Percentiles rank a stretch among this genome's conserved stretches.
These are phyloP conservation scores for Cercospora berteroae DNA, from an alignment of 2,329 filamentous ascomycete genomes.

Conservation along the genomic window DNA sequence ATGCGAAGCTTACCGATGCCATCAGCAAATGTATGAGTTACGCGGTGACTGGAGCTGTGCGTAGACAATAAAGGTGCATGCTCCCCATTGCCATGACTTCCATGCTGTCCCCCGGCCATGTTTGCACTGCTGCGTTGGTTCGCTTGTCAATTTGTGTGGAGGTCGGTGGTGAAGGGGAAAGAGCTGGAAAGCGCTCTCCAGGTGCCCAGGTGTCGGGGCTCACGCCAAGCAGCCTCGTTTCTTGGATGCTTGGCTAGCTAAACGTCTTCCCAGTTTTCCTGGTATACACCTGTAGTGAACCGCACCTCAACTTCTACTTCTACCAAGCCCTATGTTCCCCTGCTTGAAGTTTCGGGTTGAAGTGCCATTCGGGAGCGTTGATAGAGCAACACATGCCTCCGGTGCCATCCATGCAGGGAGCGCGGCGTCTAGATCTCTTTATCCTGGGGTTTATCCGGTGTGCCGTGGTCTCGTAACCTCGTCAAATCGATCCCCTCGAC, in stretches of 20 bases:
- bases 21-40: slow-evolving; percentile 22
- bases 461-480: background rate
- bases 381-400: background rate
- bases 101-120: background rate
- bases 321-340: background rate
- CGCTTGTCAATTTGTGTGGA: background rate
- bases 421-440: background rate
- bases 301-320: background rate
- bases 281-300: background rate
- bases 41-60: slow-evolving; percentile 8
- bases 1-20: slow-evolving; percentile 5
- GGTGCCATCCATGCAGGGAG: background rate
- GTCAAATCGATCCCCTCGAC: background rate
- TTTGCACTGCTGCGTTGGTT: background rate
- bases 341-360: background rate
- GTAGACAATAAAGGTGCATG: slow-evolving; percentile 15
- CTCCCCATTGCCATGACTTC: slow-evolving; percentile 11
- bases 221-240: slow-evolving; percentile 5
- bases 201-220: background rate
- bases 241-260: background rate
- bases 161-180: background rate
- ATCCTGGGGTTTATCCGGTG: background rate
- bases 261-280: background rate
- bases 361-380: background rate
- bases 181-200: background rate